These are phyloP conservation scores for Eucalyptus grandis DNA, from an alignment of 345 rosid genomes.

Conservation along the genomic window DNA sequence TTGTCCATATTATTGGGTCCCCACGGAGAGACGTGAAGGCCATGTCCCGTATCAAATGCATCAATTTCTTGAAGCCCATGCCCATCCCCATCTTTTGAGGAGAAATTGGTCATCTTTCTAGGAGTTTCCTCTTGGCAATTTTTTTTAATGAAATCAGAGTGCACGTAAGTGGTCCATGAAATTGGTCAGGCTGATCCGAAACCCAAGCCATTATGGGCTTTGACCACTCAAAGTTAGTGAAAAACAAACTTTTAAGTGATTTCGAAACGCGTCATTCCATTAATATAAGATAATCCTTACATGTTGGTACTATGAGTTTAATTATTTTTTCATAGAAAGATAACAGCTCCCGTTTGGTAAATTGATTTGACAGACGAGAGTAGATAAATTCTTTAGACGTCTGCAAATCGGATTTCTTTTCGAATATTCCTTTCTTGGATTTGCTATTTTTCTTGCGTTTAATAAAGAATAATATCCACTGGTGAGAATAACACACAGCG, in stretches of 20 bases:
- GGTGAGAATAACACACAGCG: background rate
- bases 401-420: background rate
- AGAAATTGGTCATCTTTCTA: background rate
- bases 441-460: background rate
- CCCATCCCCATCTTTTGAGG: background rate
- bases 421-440: background rate
- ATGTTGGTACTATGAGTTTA: background rate
- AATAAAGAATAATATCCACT: background rate
- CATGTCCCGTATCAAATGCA: background rate
- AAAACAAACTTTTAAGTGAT: background rate
- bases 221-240: background rate
- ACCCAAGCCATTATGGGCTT: background rate
- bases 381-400: background rate
- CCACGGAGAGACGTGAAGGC: background rate
- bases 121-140: background rate
- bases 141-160: background rate
- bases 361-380: background rate
- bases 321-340: background rate
- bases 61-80: background rate
- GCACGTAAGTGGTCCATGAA: background rate
- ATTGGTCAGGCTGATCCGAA: background rate
- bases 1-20: background rate
- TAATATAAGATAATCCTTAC: background rate
- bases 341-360: background rate
- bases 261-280: background rate